Percentiles rank a stretch among this genome's conserved stretches.
These are phyloP conservation scores for Suhomyces maxii DNA, from an alignment of 1,139 yeast species.

Conservation along the genomic window DNA sequence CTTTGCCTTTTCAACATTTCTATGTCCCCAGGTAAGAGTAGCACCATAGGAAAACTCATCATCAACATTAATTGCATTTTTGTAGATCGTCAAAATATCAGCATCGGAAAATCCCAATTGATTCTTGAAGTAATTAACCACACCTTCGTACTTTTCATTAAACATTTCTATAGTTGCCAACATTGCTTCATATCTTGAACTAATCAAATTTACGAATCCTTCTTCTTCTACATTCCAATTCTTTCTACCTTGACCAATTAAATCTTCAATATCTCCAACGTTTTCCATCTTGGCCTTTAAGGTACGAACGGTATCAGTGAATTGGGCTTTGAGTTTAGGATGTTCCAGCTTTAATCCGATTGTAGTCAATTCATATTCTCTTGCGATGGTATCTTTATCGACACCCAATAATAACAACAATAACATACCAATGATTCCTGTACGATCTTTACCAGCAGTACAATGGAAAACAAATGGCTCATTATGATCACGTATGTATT, in stretches of 20 bases:
- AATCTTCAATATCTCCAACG: constrained; percentile 27
- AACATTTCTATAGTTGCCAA: constrained; percentile 55
- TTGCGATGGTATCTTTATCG: constrained; percentile 62
- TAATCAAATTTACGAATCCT: constrained; percentile 58
- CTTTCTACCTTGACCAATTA: constrained; percentile 35
- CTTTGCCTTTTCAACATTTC: constrained; percentile 17
- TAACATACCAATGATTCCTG: constrained; percentile 74
- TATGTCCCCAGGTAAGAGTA: constrained; percentile 29
- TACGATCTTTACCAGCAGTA: constrained; percentile 86
- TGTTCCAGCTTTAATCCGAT: constrained; percentile 60
- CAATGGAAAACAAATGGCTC: constrained; percentile 68
- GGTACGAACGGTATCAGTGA: constrained; percentile 29
- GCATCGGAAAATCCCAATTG: constrained; percentile 46
- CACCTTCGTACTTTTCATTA: constrained; percentile 55
- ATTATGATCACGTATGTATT: constrained; percentile 53
- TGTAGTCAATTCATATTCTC: constrained; percentile 74
- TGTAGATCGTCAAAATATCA: constrained; percentile 53
- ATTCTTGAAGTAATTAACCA: constrained; percentile 49
- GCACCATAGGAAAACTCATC: constrained; percentile 20
- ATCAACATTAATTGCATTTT: constrained; percentile 38
- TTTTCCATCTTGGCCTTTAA: constrained; percentile 26
- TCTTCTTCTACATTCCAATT: constrained; percentile 45
- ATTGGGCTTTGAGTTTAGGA: constrained; percentile 36
- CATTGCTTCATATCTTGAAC: constrained; percentile 76
- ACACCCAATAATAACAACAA: constrained; percentile 64